Percentiles rank a stretch among this genome's conserved stretches.
Evolutionary conservation across 169 alveolate genomes (phyloP).

Genomic region (Ichthyophthirius multifiliis): DNA sequence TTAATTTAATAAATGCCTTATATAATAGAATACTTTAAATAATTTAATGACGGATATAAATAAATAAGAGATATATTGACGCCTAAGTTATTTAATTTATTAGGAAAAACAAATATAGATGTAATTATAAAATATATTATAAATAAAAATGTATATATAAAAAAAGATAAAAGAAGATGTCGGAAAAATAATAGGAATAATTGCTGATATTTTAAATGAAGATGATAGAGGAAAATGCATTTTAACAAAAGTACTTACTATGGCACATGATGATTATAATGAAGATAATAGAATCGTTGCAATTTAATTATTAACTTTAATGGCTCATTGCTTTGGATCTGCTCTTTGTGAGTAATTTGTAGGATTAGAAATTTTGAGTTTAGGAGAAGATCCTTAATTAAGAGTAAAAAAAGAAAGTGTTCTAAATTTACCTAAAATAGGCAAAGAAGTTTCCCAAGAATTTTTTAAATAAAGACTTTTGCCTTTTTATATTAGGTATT

Average conservation of each 20-base stretch:
- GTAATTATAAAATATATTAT: not conserved
- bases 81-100: conserved; percentile 10
- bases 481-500: conserved; percentile 12
- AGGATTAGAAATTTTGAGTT: not conserved
- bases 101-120: conserved; percentile 21
- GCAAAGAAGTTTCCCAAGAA: not conserved
- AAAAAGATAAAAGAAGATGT: conserved; percentile 25
- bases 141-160: too few relatives aligned
- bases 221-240: conserved; percentile 28
- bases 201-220: conserved; percentile 1
- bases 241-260: conserved; percentile 1
- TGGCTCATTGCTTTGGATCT: conserved; percentile 9
- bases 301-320: not conserved
- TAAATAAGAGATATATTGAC: conserved; percentile 10
- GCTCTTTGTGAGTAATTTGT: conserved; percentile 7
- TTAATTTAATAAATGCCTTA: not conserved
- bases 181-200: not conserved
- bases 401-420: conserved; percentile 8
- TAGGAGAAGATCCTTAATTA: conserved; percentile 7
- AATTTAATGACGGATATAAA: not conserved
- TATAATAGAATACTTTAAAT: not conserved
- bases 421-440: not conserved
- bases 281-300: conserved; percentile 42
- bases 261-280: conserved; percentile 33
- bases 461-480: not conserved